A percentile compares a stretch with the other conserved stretches of the same genome.
phyloP scores from a whole-genome alignment of 2,329 filamentous ascomycete species.

The Colletotrichum sidae region DNA sequence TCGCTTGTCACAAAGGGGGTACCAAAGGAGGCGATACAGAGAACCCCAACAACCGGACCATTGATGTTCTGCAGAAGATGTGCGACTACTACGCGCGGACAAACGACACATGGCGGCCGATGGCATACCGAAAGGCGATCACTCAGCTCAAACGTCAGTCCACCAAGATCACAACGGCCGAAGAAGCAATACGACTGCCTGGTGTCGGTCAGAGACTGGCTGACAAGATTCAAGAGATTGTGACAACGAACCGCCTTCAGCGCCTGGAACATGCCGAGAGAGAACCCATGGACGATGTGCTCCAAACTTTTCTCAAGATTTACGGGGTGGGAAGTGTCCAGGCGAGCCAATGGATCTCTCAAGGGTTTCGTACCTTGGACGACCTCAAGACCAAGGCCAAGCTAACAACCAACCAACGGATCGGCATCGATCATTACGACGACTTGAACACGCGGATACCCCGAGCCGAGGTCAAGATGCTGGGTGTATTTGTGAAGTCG shows the following conservation, averaged over 20 bases:
- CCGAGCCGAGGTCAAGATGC: slow-evolving; percentile 76
- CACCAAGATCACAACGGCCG: slow-evolving; percentile 72
- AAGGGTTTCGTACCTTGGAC: slow-evolving; percentile 79
- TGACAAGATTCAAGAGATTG: slow-evolving; percentile 91
- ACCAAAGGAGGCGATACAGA: slow-evolving; percentile 53
- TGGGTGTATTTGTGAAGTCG: slow-evolving; percentile 73
- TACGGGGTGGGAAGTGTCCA: slow-evolving; percentile 81
- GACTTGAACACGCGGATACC: slow-evolving; percentile 86
- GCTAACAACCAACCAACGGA: slow-evolving; percentile 75
- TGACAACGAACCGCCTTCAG: slow-evolving; percentile 75
- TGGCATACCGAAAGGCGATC: slow-evolving; percentile 83
- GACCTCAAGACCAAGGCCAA: slow-evolving; percentile 73
- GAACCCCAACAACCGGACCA: slow-evolving; percentile 81
- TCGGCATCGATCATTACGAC: slow-evolving; percentile 83
- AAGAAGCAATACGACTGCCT: slow-evolving; percentile 75
- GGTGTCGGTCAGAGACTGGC: slow-evolving; percentile 80
- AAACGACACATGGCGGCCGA: slow-evolving; percentile 81
- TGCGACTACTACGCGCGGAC: slow-evolving; percentile 78
- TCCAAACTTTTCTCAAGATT: slow-evolving; percentile 79
- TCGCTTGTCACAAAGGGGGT: slow-evolving; percentile 66
- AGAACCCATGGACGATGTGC: slow-evolving; percentile 72
- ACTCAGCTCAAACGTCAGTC: slow-evolving; percentile 76
- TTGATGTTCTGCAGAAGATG: slow-evolving; percentile 83
- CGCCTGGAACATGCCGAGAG: slow-evolving; percentile 77
- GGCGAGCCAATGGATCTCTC: slow-evolving; percentile 80